Conservation (phyloP, 169 alveolate species). For the Plasmodium ovale region DNA sequence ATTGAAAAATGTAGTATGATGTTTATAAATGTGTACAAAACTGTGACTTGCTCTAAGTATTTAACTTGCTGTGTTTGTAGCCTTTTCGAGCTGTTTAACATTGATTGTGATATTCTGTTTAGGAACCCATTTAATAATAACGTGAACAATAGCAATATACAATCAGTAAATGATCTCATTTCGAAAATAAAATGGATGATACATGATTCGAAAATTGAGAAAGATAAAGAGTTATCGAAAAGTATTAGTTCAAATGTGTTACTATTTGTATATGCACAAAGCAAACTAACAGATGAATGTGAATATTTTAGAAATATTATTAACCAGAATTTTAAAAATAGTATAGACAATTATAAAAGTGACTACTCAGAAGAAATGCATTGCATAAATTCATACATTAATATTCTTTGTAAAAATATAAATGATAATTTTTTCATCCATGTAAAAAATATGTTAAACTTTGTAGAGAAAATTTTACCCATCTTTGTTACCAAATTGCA, state of each 20-base stretch:
- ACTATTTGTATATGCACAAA: slow-evolving; percentile 49
- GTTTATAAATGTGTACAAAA: slow-evolving; percentile 52
- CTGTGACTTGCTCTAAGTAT: slow-evolving; percentile 30
- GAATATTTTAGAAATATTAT: slow-evolving; percentile 48
- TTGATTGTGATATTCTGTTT: slow-evolving; percentile 52
- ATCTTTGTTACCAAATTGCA: slow-evolving; percentile 19
- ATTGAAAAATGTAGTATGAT: slow-evolving; percentile 52
- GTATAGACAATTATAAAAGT: slow-evolving; percentile 15
- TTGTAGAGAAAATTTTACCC: slow-evolving; percentile 41
- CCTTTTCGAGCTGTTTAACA: slow-evolving; percentile 53
- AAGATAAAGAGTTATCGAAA: slow-evolving; percentile 41
- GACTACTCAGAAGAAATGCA: slow-evolving; percentile 35
- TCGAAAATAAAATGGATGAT: slow-evolving; percentile 69
- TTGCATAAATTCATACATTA: slow-evolving; percentile 14
- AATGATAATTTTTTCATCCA: slow-evolving; percentile 27
- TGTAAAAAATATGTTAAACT: slow-evolving; percentile 16
- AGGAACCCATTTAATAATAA: slow-evolving; percentile 64
- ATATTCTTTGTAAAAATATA: slow-evolving; percentile 34
- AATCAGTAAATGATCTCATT: slow-evolving; percentile 37
- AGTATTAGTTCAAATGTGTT: slow-evolving; percentile 32
- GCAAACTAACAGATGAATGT: slow-evolving; percentile 69
- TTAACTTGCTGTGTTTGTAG: slow-evolving; percentile 61
- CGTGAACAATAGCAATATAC: slow-evolving; percentile 62
- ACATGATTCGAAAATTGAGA: slow-evolving; percentile 74
- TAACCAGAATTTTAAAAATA: slow-evolving; percentile 67